Evolutionary conservation across 768 basidiomycete species (phyloP), one percentile per base, ranked within the genome.

Genomic region (Thelephora aurantiotincta): DNA sequence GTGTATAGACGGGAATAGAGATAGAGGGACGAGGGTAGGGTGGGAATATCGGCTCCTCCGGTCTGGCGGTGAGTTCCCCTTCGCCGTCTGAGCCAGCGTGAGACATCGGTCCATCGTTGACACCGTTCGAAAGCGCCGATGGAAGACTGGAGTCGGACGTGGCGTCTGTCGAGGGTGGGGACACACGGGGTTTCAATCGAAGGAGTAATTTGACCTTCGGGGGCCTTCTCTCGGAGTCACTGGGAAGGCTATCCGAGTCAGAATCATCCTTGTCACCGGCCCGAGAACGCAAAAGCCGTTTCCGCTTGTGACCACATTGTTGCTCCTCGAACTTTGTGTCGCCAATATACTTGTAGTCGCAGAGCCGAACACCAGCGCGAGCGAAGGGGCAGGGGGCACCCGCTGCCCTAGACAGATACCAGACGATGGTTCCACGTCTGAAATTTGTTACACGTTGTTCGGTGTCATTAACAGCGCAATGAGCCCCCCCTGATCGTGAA

Each of bases 301-400:
- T 72, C 49, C 70, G 60, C 58, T 72, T 72, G 50, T 70, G 65
- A 43, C 71, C 71, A 49, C 67, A 70, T 48, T 64, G 68, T 44
- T 49, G 62, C 52, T 51, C 63, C 48, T 33, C 59, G 51, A 37
- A 52, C 38, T 33, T 59, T 46, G 48, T 60, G 60, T 33, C 61
- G 33, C 72, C 72, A 49, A 68, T 66, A 57, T 77, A 74, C 16
- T 66, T 68, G 58, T 82, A 83, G 41, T 85, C 77, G 58, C 74
- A 80, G 2, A 84, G 70, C 34, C 77, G 70, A 44, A 88, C 80
- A n/a, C 82, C 82, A 1, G 74, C 79, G 49, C 77, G 70, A 5
- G 79, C 66, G 59, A 88, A 88, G 4, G 84, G 84, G 62, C 84
- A 87, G 0, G 79, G 76, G 5, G 78, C 73, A 44, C 85, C 85